These are phyloP conservation scores for Fusarium hostae DNA, from an alignment of 2,329 filamentous ascomycete genomes.

Conservation along the genomic window DNA sequence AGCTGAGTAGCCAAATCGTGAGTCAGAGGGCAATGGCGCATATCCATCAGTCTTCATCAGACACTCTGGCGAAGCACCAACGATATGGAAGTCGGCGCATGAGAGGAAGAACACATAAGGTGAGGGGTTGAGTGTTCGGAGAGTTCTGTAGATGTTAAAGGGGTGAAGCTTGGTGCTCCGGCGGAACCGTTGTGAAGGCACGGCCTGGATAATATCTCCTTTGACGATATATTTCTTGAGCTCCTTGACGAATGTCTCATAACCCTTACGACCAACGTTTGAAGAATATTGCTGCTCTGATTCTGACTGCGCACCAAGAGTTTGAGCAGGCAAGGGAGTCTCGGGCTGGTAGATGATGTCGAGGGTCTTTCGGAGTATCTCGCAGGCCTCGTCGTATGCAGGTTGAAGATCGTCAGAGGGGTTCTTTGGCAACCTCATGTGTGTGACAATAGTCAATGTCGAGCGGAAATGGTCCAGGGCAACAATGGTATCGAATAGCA, in stretches of 20 bases:
- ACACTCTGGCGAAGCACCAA: conserved; percentile 93
- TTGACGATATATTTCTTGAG: conserved; percentile 91
- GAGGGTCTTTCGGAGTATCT: conserved; percentile 69
- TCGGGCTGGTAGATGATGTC: conserved; percentile 78
- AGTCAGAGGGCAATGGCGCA: conserved; percentile 38
- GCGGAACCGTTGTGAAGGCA: conserved; percentile 92
- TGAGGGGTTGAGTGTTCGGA: conserved; percentile 96
- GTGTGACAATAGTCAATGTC: conserved; percentile 92
- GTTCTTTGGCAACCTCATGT: conserved; percentile 75
- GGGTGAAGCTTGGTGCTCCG: conserved; percentile 91
- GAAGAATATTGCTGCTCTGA: conserved; percentile 84
- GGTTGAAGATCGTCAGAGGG: conserved; percentile 60
- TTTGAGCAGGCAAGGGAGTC: conserved; percentile 80
- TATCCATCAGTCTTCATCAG: conserved; percentile 76
- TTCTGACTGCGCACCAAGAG: conserved; percentile 65
- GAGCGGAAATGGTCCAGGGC: conserved; percentile 96
- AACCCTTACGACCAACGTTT: conserved; percentile 89
- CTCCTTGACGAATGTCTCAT: conserved; percentile 86
- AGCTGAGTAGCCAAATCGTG: conserved; percentile 42
- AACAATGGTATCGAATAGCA: conserved; percentile 94
- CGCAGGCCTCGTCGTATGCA: conserved; percentile 66
- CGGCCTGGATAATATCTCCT: conserved; percentile 97
- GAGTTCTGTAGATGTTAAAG: conserved; percentile 96
- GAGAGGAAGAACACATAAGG: conserved; percentile 97
- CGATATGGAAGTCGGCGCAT: conserved; percentile 91